phyloP scores from a whole-genome alignment of 441 rosid species.

The Euphorbia schlechtendalii region DNA sequence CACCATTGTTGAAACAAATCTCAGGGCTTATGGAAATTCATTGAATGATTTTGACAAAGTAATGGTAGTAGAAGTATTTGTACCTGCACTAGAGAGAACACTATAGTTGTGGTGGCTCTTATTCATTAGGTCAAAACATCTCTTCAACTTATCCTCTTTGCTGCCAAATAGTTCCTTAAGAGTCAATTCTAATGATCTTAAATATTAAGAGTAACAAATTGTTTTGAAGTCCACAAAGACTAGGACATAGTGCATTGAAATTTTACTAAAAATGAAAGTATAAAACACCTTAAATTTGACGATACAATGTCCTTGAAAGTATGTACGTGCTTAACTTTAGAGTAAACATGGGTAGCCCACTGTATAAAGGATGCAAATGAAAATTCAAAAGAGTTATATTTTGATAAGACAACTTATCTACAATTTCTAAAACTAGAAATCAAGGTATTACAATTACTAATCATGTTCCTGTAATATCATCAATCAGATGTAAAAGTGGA shows the following conservation, averaged over 20 bases:
- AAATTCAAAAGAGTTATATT: not conserved
- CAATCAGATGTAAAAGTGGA: not conserved
- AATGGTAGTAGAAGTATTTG: not conserved
- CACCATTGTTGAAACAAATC: too few species aligned
- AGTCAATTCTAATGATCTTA: not conserved
- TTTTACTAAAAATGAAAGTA: not conserved
- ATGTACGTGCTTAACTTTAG: constrained; percentile 75
- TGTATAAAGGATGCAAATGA: constrained; percentile 22
- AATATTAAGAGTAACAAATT: not conserved
- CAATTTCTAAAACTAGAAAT: not conserved
- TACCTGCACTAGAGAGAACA: constrained; percentile 92
- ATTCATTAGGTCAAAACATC: constrained; percentile 78
- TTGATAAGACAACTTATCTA: not conserved
- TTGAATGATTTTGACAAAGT: too few species aligned
- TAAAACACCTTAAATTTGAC: constrained; percentile 50
- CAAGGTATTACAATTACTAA: not conserved
- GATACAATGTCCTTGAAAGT: constrained; percentile 75
- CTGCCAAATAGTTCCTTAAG: constrained; percentile 32
- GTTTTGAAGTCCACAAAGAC: too few species aligned
- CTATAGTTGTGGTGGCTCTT: constrained; percentile 90
- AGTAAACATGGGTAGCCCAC: constrained; percentile 91
- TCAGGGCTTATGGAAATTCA: too few species aligned
- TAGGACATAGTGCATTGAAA: not conserved
- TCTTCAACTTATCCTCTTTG: constrained; percentile 69
- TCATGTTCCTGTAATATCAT: not conserved